Evolutionary conservation across 2,329 filamentous ascomycete species (phyloP).

Genomic region (Fusarium brevicatenulatum): DNA sequence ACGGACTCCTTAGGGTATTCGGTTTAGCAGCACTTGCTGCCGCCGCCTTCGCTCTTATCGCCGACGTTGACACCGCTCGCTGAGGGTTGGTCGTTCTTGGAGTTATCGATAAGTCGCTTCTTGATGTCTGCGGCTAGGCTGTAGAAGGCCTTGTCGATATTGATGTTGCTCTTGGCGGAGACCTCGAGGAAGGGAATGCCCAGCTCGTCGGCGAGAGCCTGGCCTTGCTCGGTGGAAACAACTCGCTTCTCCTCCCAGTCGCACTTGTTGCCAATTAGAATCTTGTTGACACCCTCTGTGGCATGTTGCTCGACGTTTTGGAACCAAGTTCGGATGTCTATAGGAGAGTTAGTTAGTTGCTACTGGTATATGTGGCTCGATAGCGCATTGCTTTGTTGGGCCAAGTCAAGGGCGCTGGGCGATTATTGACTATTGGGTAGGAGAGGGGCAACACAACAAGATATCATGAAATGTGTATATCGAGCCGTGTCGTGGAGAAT

Average conservation of each 20-base stretch:
- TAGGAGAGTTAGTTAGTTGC: slow-evolving; percentile 16
- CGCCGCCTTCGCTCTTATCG: slow-evolving; percentile 66
- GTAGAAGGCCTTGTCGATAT: slow-evolving; percentile 99
- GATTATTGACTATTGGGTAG: background rate
- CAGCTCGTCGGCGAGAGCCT: slow-evolving; percentile 92
- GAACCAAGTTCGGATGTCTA: slow-evolving; percentile 99
- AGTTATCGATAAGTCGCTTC: slow-evolving; percentile 94
- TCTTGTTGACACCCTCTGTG: slow-evolving; percentile 99
- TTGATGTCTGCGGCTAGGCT: slow-evolving; percentile 96
- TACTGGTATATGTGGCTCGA: slow-evolving; percentile 5
- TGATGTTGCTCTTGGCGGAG: slow-evolving; percentile 99
- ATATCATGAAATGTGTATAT: background rate
- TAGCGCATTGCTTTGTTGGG: slow-evolving; percentile 5
- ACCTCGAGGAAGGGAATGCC: slow-evolving; percentile 99
- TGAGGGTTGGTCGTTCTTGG: slow-evolving; percentile 75
- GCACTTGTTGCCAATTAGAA: slow-evolving; percentile 99
- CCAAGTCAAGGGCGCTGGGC: background rate
- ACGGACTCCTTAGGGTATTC: slow-evolving; percentile 26
- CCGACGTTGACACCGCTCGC: slow-evolving; percentile 74
- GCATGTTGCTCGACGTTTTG: slow-evolving; percentile 98
- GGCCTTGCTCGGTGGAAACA: slow-evolving; percentile 91
- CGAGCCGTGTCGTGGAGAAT: background rate
- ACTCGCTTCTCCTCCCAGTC: slow-evolving; percentile 99
- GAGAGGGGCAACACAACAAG: background rate
- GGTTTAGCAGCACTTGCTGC: slow-evolving; percentile 80